Evolutionary conservation across 345 rosid species (phyloP).

Genomic region (Xanthoceras sorbifolium): DNA sequence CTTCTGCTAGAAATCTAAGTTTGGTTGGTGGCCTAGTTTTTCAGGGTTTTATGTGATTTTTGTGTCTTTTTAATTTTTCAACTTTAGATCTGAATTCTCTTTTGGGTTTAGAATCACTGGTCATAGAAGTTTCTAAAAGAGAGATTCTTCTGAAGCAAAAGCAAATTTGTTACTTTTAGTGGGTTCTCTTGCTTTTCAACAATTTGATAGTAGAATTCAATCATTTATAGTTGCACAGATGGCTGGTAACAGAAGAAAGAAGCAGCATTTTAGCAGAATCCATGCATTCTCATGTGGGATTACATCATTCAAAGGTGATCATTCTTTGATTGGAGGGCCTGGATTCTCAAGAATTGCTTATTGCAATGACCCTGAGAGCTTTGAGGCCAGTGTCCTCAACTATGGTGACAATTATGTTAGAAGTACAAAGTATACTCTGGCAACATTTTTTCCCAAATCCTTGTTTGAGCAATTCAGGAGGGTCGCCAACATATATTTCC

Average conservation of each 20-base stretch:
- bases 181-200: slow-evolving; percentile 14
- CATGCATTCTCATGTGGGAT: slow-evolving; percentile 69
- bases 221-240: slow-evolving; percentile 27
- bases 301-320: slow-evolving; percentile 65
- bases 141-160: not conserved
- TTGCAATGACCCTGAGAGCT: slow-evolving; percentile 75
- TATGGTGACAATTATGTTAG: slow-evolving; percentile 70
- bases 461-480: slow-evolving; percentile 95
- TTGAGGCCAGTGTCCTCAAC: slow-evolving; percentile 49
- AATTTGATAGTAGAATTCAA: not conserved
- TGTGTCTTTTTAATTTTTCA: not conserved
- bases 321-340: slow-evolving; percentile 86
- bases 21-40: not conserved
- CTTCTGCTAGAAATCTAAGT: not conserved
- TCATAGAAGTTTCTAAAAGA: not conserved
- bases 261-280: slow-evolving; percentile 62
- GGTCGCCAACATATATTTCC: slow-evolving; percentile 88
- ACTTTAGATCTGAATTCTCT: not conserved
- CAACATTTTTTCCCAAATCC: slow-evolving; percentile 81
- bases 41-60: not conserved
- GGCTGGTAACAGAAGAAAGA: slow-evolving; percentile 61
- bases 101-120: not conserved
- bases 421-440: slow-evolving; percentile 77
- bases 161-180: not conserved
- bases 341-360: slow-evolving; percentile 84